A percentile compares a stretch with the other conserved stretches of the same genome.
Conservation (phyloP, 2,329 filamentous ascomycete genomes). For the Botrytis deweyae region DNA sequence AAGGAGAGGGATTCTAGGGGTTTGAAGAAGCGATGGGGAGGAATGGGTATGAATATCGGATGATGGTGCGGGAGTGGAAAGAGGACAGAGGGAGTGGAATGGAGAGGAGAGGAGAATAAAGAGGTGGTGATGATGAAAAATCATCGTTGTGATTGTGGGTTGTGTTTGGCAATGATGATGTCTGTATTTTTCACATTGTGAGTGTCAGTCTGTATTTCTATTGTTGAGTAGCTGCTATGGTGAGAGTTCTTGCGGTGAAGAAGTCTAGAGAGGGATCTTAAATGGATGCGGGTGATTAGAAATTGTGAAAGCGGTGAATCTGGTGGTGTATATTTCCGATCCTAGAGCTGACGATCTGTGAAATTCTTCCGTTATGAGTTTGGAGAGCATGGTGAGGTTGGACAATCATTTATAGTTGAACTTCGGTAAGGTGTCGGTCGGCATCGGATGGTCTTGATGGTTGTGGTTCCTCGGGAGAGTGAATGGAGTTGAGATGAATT, state of each 20-base stretch:
- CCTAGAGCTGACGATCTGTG: background rate
- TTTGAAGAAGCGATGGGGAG: too few relatives aligned
- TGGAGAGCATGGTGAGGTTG: background rate
- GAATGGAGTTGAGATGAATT: background rate
- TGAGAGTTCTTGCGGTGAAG: background rate
- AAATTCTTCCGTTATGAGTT: background rate
- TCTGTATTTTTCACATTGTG: background rate
- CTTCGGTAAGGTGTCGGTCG: too few relatives aligned
- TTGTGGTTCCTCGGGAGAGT: too few relatives aligned
- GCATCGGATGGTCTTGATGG: too few relatives aligned
- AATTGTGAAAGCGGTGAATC: background rate
- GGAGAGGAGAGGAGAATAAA: background rate
- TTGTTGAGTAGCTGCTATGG: background rate
- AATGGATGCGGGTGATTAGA: background rate
- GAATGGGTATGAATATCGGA: background rate
- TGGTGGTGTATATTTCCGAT: background rate
- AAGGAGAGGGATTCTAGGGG: background rate
- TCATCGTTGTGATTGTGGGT: background rate
- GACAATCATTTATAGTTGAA: background rate
- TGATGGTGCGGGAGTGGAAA: background rate
- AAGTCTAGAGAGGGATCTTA: background rate
- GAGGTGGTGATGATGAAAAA: background rate
- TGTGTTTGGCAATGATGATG: background rate
- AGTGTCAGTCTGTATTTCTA: too few relatives aligned
- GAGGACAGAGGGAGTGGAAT: background rate